These are phyloP conservation scores for Exobasidium cylindrosporum DNA, from an alignment of 1,284 basidiomycete species.

Conservation along the genomic window DNA sequence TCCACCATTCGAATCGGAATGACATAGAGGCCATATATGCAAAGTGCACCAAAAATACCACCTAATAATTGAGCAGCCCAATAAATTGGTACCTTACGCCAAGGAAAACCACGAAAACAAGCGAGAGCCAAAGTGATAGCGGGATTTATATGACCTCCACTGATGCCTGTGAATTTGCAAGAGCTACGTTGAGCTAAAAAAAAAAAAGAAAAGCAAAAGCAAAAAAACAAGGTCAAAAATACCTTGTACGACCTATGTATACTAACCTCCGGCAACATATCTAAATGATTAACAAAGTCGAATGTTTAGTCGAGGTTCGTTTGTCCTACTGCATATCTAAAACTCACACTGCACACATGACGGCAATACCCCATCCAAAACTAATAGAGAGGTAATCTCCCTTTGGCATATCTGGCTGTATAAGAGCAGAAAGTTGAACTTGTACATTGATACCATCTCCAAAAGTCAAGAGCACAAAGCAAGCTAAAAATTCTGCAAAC, in stretches of 20 bases:
- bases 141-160: slow-evolving; percentile 42
- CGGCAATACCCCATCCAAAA: slow-evolving; percentile 21
- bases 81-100: slow-evolving; percentile 64
- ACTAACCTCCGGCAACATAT: background rate
- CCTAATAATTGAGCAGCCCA: slow-evolving; percentile 71
- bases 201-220: too few relatives aligned
- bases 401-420: slow-evolving; percentile 25
- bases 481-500: slow-evolving; percentile 28
- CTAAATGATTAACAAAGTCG: background rate
- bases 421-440: slow-evolving; percentile 21
- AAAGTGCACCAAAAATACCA: slow-evolving; percentile 65
- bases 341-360: slow-evolving; percentile 15
- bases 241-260: slow-evolving; percentile 75
- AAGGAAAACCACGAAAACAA: slow-evolving; percentile 7
- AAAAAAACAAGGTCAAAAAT: too few relatives aligned
- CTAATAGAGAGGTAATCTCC: slow-evolving; percentile 24
- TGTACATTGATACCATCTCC: slow-evolving; percentile 20
- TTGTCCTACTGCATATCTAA: background rate
- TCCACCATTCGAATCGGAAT: slow-evolving; percentile 29
- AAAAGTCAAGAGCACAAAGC: slow-evolving; percentile 20
- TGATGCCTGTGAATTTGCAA: slow-evolving; percentile 24
- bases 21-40: slow-evolving; percentile 69
- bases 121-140: slow-evolving; percentile 59
- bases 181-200: too few relatives aligned
- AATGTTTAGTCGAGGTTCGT: background rate